Evolutionary conservation across 1,139 yeast genomes (phyloP).

Genomic region (Torulaspora pretoriensis): DNA sequence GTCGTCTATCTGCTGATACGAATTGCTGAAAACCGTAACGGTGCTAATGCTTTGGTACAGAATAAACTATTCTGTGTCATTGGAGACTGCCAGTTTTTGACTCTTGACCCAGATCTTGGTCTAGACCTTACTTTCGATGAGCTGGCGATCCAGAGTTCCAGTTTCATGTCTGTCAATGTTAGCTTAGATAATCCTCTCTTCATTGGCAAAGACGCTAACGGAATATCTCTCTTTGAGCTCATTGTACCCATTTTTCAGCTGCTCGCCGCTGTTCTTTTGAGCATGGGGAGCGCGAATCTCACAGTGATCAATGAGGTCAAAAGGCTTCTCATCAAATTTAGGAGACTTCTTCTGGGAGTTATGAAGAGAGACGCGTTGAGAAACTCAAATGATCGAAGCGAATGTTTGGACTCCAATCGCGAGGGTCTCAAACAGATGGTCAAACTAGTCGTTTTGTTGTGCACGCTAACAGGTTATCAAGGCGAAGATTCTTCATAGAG

Average conservation of each 20-base stretch:
- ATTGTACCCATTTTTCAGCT: slow-evolving; percentile 77
- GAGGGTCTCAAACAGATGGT: slow-evolving; percentile 49
- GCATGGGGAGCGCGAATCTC: slow-evolving; percentile 76
- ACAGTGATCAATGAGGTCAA: slow-evolving; percentile 56
- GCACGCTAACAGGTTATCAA: slow-evolving; percentile 47
- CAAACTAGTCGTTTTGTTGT: slow-evolving; percentile 52
- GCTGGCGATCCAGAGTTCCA: slow-evolving; percentile 33
- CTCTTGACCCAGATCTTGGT: slow-evolving; percentile 79
- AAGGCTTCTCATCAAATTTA: slow-evolving; percentile 50
- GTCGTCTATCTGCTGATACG: slow-evolving; percentile 65
- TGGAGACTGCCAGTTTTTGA: slow-evolving; percentile 52
- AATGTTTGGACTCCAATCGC: slow-evolving; percentile 23
- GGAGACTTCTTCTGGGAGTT: slow-evolving; percentile 58
- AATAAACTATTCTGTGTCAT: slow-evolving; percentile 66
- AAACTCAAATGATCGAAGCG: slow-evolving; percentile 28
- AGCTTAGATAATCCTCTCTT: slow-evolving; percentile 52
- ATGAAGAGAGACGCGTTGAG: slow-evolving; percentile 59
- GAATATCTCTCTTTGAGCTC: slow-evolving; percentile 60
- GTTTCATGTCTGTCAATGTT: slow-evolving; percentile 41
- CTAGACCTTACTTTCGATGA: slow-evolving; percentile 44
- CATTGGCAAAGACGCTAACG: slow-evolving; percentile 32
- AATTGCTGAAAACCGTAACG: slow-evolving; percentile 69
- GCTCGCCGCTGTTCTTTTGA: slow-evolving; percentile 59
- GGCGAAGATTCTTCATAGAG: slow-evolving; percentile 23
- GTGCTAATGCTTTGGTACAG: slow-evolving; percentile 73